phyloP scores from a whole-genome alignment of 108 stramenopile species.

The Skeletonema grethae region DNA sequence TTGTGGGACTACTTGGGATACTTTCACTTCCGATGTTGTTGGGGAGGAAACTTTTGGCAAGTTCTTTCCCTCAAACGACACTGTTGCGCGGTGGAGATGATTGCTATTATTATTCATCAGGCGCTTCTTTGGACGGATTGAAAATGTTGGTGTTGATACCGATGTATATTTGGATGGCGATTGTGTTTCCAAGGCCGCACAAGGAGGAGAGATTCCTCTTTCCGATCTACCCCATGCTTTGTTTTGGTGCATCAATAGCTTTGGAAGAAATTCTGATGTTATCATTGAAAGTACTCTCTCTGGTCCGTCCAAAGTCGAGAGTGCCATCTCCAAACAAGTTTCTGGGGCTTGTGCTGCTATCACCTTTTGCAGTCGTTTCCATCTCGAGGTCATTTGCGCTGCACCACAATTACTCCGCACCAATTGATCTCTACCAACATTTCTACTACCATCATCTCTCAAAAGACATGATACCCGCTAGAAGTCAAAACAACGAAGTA shows the following conservation, averaged over 20 bases:
- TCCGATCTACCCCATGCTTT: conserved; percentile 84
- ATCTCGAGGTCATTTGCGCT: conserved; percentile 66
- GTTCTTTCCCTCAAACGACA: background rate
- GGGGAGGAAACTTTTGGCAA: conserved; percentile 6
- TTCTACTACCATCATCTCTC: conserved; percentile 20
- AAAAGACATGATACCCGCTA: background rate
- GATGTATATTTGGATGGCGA: conserved; percentile 79
- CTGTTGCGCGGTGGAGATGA: background rate
- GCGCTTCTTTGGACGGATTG: background rate
- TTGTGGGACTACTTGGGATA: conserved; percentile 63
- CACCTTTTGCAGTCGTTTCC: conserved; percentile 53
- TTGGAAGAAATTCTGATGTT: conserved; percentile 16
- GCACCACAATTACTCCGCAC: conserved; percentile 76
- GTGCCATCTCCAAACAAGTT: background rate
- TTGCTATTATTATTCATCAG: background rate
- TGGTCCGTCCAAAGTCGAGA: background rate
- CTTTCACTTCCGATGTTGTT: conserved; percentile 31
- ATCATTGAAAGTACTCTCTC: background rate
- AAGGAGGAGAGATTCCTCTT: conserved; percentile 97
- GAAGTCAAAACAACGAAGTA: conserved; percentile 1
- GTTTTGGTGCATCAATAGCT: conserved; percentile 53
- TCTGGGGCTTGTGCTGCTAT: conserved; percentile 25
- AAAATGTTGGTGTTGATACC: conserved; percentile 53
- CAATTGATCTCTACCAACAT: conserved; percentile 64
- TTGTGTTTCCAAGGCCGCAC: conserved; percentile 90